phyloP scores from a whole-genome alignment of 495 filamentous ascomycete species.

The Hypoxylon perforatum region DNA sequence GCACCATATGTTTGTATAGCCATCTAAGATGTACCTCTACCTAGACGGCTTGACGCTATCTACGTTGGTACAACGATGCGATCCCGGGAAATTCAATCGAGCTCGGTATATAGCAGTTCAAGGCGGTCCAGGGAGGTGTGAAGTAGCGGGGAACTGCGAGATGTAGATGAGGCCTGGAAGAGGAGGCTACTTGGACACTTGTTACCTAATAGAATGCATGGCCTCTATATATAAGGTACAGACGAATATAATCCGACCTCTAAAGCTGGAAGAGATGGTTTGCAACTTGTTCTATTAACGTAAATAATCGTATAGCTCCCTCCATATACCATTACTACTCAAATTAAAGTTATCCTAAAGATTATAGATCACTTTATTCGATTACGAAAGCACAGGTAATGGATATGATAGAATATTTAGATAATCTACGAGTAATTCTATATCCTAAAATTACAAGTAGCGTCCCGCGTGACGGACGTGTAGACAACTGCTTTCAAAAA shows the following conservation, averaged over 20 bases:
- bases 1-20: conserved; percentile 1
- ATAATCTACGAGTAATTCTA: too few species aligned
- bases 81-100: neutral
- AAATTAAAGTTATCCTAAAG: too few species aligned
- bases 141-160: conserved; percentile 4
- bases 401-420: too few species aligned
- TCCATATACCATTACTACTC: neutral
- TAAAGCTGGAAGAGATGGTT: neutral
- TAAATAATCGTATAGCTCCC: neutral
- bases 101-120: neutral
- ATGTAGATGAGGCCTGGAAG: conserved; percentile 28
- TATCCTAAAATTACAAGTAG: too few species aligned
- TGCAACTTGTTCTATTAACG: neutral
- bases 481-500: too few species aligned
- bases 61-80: conserved; percentile 13
- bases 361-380: neutral
- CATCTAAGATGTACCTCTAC: conserved; percentile 21
- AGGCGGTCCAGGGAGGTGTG: neutral
- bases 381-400: too few species aligned
- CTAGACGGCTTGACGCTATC: conserved; percentile 6
- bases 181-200: conserved; percentile 24
- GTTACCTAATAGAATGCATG: conserved; percentile 32
- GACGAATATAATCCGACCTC: conserved; percentile 10
- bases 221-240: conserved; percentile 29
- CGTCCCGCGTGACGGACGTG: too few species aligned